Conservation (phyloP, 1,284 basidiomycete species). For the Ceratobasidium sp. region DNA sequence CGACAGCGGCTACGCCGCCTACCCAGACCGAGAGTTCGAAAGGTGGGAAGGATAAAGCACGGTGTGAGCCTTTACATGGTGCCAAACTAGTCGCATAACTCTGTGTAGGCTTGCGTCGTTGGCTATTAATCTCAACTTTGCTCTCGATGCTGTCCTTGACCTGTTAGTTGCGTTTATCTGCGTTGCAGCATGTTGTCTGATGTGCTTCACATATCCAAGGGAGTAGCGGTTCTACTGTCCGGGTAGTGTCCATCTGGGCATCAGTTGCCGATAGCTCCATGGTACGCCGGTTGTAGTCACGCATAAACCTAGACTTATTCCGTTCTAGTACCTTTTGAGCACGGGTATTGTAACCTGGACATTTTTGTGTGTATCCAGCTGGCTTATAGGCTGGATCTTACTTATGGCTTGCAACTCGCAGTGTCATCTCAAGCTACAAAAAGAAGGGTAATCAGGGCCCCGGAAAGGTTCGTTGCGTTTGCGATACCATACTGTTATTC, state of each 20-base stretch:
- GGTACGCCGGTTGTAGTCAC: neutral
- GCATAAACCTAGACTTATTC: neutral
- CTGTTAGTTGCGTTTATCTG: neutral
- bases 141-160: slow-evolving; percentile 27
- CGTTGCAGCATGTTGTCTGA: neutral
- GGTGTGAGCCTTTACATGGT: neutral
- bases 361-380: neutral
- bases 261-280: slow-evolving; percentile 40
- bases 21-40: slow-evolving; percentile 9
- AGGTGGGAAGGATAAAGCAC: slow-evolving; percentile 21
- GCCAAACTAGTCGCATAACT: neutral
- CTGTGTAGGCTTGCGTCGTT: slow-evolving; percentile 22
- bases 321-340: slow-evolving; percentile 27
- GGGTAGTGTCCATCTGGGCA: slow-evolving; percentile 41
- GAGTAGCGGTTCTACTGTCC: slow-evolving; percentile 33
- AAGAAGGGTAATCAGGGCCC: slow-evolving; percentile 19
- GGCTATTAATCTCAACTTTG: slow-evolving; percentile 38
- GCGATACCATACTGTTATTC: neutral
- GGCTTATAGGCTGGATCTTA: neutral
- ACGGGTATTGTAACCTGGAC: slow-evolving; percentile 40
- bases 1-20: slow-evolving; percentile 11
- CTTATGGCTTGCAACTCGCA: neutral
- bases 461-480: neutral
- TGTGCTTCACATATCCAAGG: neutral
- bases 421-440: slow-evolving; percentile 27